Evolutionary conservation across 169 alveolate species (phyloP), one percentile per base, ranked within the genome.

Genomic region (Plasmodium relictum): DNA sequence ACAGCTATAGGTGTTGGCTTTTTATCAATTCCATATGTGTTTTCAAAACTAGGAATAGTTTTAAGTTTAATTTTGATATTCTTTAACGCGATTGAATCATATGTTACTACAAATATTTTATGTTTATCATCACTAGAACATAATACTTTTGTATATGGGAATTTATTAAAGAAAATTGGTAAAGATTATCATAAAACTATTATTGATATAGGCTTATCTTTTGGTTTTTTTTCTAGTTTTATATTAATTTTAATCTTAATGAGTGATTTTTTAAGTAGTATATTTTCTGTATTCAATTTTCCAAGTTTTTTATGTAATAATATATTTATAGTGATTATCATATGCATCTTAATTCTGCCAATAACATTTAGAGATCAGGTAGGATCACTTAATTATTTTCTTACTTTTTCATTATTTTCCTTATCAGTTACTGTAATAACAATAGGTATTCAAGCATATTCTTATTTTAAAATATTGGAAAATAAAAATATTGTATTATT

Each of bases 1-100:
- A 80, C 89, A 65, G 89, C 89, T 45, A 80, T 80, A 48, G 89
- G 89, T 37, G 89, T 80, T 0, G 89, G 89, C 22, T 68, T 80
- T 66, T 58, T 80, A 18, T 80, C 89, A 16, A 65, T 80, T 31
- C 89, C 89, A 0, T 80, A 80, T 41, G 89, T 65, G 24, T 80
- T 80, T 66, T 80, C 83, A 42, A 52, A 80, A 24, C n/a, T 80
- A 20, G 89, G 89, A n/a, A 80, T 80, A 65, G 44, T 80, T 24
- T 54, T 80, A 22, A 80, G 83, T 66, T 14, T 80, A 16, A 20
- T 66, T 16, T 26, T 80, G 26, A 80, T 80, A 44, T 58, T 80
- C 12, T 59, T 80, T 31, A 80, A 80, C 52, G 48, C 83, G 7
- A 9, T 80, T 5, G 89, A 80, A 80, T 80, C 89, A 14, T 80